Percentiles rank a stretch among this genome's conserved stretches.
Evolutionary conservation across 805 yeast species (phyloP).

Genomic region (Ogataea haglerorum): DNA sequence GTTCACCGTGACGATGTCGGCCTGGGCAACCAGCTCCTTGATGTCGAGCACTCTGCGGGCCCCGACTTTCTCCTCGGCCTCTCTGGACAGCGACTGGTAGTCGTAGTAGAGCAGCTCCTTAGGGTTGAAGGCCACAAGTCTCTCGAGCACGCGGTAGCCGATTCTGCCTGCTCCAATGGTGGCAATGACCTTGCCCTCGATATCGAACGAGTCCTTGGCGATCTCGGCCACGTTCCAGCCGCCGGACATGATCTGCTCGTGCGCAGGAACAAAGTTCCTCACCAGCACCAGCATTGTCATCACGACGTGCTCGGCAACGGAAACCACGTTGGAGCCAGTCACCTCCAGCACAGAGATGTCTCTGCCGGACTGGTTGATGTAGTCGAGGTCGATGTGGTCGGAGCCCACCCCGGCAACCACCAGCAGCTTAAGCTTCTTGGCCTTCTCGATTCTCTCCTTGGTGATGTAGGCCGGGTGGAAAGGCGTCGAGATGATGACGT

Average conservation of each 20-base stretch:
- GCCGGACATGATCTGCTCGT: slow-evolving; percentile 57
- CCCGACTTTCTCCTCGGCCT: slow-evolving; percentile 54
- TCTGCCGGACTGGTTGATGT: slow-evolving; percentile 54
- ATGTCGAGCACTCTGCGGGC: slow-evolving; percentile 56
- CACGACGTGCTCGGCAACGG: slow-evolving; percentile 79
- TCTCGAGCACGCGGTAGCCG: slow-evolving; percentile 71
- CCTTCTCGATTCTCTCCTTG: slow-evolving; percentile 60
- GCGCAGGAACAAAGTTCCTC: slow-evolving; percentile 77
- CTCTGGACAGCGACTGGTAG: slow-evolving; percentile 63
- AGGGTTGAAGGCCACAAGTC: slow-evolving; percentile 70
- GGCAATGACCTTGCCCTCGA: slow-evolving; percentile 74
- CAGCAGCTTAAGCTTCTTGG: slow-evolving; percentile 65
- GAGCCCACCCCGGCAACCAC: slow-evolving; percentile 86
- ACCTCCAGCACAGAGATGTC: slow-evolving; percentile 73
- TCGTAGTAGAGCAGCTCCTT: slow-evolving; percentile 71
- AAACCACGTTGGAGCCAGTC: slow-evolving; percentile 75
- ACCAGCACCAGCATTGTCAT: slow-evolving; percentile 70
- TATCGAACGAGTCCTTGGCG: slow-evolving; percentile 69
- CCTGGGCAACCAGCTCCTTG: slow-evolving; percentile 62
- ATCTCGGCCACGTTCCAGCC: slow-evolving; percentile 77
- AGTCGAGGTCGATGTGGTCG: slow-evolving; percentile 72
- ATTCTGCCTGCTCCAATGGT: slow-evolving; percentile 83
- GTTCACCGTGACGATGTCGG: slow-evolving; percentile 75
- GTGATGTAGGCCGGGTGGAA: slow-evolving; percentile 79
- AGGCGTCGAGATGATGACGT: slow-evolving; percentile 75